Evolutionary conservation across 106 monocot species (phyloP).

Genomic region (Dendrobium huoshanense): DNA sequence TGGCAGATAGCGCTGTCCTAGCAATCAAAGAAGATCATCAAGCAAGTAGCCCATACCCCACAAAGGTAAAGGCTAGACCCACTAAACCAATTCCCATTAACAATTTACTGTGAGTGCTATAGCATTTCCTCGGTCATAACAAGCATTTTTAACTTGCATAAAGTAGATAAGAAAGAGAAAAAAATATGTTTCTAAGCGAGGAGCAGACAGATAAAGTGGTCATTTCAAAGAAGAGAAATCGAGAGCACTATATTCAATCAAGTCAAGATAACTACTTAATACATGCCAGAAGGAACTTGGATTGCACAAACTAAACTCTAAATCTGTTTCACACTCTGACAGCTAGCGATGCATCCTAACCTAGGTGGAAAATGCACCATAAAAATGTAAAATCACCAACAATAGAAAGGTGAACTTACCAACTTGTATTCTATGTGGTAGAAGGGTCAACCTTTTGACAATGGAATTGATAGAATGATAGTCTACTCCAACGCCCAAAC

Average conservation of each 20-base stretch:
- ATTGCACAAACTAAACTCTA: neutral
- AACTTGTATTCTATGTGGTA: conserved; percentile 51
- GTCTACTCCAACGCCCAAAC: conserved; percentile 29
- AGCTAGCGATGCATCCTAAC: neutral
- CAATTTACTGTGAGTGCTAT: too few species aligned
- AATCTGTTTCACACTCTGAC: neutral
- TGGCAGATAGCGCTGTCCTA: too few species aligned
- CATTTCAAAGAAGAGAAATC: neutral
- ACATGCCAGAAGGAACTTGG: neutral
- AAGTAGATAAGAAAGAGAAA: neutral
- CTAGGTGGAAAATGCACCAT: neutral
- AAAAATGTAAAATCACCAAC: neutral
- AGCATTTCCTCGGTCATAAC: neutral
- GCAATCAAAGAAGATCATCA: too few species aligned
- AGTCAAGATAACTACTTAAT: neutral
- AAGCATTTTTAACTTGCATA: neutral
- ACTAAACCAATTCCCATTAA: too few species aligned
- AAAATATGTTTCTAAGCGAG: too few species aligned
- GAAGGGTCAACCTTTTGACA: conserved; percentile 14
- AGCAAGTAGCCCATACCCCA: too few species aligned
- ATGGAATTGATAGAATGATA: conserved; percentile 19
- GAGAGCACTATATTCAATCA: neutral
- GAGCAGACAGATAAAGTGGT: neutral
- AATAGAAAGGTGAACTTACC: conserved; percentile 16
- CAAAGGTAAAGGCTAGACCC: too few species aligned